Evolutionary conservation across 148 eudicot genomes (phyloP).

Genomic region (Vaccinium macrocarpon): DNA sequence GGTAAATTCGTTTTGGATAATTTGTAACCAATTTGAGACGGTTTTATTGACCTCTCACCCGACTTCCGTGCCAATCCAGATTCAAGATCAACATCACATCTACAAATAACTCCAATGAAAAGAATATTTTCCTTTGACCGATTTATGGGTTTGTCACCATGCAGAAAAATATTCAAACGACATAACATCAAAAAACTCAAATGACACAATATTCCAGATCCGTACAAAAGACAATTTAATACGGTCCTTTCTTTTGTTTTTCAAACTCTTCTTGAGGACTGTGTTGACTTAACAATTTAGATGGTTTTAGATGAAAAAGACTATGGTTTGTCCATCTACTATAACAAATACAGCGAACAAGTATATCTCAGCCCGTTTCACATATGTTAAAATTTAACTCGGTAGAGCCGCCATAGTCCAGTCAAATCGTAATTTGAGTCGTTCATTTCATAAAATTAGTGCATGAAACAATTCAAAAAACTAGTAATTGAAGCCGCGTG

Average conservation of each 20-base stretch:
- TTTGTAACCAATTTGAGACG: conserved; percentile 9
- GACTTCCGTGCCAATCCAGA: neutral
- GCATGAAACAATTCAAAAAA: too few species aligned
- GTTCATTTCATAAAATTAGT: too few species aligned
- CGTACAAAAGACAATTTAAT: too few species aligned
- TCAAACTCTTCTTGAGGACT: too few species aligned
- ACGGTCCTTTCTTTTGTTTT: too few species aligned
- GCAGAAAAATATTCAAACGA: neutral
- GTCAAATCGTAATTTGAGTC: too few species aligned
- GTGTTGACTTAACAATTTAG: too few species aligned
- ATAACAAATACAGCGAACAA: neutral
- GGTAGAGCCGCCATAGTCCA: too few species aligned
- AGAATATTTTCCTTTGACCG: neutral
- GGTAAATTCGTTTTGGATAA: too few species aligned
- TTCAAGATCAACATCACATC: neutral
- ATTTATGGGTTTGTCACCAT: neutral
- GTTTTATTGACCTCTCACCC: conserved; percentile 13
- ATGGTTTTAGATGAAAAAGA: too few species aligned
- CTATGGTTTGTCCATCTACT: neutral
- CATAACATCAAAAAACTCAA: neutral
- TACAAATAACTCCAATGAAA: neutral
- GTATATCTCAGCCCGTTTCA: neutral
- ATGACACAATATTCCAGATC: neutral
- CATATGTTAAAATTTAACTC: too few species aligned
- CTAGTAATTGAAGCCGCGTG: too few species aligned